Evolutionary conservation across 1,284 basidiomycete genomes (phyloP), one percentile per base, ranked within the genome.

Genomic region (Puccinia hordei): DNA sequence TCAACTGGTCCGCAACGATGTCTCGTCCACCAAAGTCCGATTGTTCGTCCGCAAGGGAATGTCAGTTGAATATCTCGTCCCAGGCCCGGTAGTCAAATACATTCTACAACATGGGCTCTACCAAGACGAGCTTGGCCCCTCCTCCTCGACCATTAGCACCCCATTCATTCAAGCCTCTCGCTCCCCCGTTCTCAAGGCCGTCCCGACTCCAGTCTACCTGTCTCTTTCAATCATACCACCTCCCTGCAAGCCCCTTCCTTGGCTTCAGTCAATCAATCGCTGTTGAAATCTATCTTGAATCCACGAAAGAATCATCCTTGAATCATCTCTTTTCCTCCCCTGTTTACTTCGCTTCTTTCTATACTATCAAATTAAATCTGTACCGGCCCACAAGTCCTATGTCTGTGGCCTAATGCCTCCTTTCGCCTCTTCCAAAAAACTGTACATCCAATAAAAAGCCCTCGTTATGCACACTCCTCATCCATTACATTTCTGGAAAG

Each of bases 1-100:
- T 8, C 76, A 78, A 59, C 27, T 71, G 13, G 66, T 78, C 8
- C 24, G 76, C 33, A 78, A 78, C 51, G 76, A 78, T 61, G 76
- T 78, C 17, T 78, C 76, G 19, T 78, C 76, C 6, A 78, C 76
- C 35, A 78, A 78, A 61, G 66, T 78, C 13, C 51, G 76, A 27
- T 44, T 78, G 19, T 78, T 78, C 30, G 41, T 78, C 35, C 65
- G 76, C 27, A 57, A 71, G 46, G 66, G 66, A 0, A 78, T 69
- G 76, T 69, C 65, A 1, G 41, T 78, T 4, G 76, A 78, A 49
- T 78, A 78, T 61, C 38, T 78, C 8, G 24, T 71, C 3, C 76
- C 76, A 19, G 27, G 53, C 19, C 44, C 65, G 35, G 76, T 78
- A 3, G 66, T 78, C 49, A 78, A 78, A n/a, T 78, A 78, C 46